phyloP scores from a whole-genome alignment of 2,329 filamentous ascomycete species.

The Gaeumannomyces sp. region DNA sequence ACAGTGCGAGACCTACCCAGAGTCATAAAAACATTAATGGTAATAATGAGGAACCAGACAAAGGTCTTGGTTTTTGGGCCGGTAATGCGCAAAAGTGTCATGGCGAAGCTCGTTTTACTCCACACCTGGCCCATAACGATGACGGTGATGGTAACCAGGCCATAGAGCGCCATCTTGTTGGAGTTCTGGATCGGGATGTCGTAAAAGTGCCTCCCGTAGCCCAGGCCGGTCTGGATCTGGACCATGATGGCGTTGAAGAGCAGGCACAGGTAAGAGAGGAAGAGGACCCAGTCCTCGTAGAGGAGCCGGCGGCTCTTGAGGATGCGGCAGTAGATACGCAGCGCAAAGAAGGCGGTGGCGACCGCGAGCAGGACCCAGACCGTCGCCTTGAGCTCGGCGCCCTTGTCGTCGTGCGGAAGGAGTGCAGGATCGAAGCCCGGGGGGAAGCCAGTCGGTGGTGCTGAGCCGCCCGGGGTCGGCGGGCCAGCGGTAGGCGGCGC shows the following conservation, averaged over 20 bases:
- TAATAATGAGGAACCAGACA: constrained; percentile 12
- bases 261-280: neutral
- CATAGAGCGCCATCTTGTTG: constrained; percentile 12
- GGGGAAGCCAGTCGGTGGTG: no score
- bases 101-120: constrained; percentile 33
- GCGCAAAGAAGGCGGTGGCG: constrained; percentile 16
- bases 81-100: constrained; percentile 28
- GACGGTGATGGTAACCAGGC: constrained; percentile 18
- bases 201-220: constrained; percentile 16
- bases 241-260: neutral
- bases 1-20: neutral
- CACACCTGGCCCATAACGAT: constrained; percentile 25
- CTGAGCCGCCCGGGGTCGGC: neutral
- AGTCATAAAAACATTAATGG: neutral
- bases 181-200: constrained; percentile 13
- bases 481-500: no score
- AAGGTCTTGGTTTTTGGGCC: constrained; percentile 20
- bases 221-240: constrained; percentile 11
- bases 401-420: constrained; percentile 14
- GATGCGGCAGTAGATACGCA: constrained; percentile 23
- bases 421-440: neutral
- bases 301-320: neutral
- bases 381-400: constrained; percentile 16
- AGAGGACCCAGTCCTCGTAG: neutral
- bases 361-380: constrained; percentile 16